Percentiles rank a stretch among this genome's conserved stretches.
phyloP scores from a whole-genome alignment of 192 early-diverging fungal species.

The Coemansia sp. region DNA sequence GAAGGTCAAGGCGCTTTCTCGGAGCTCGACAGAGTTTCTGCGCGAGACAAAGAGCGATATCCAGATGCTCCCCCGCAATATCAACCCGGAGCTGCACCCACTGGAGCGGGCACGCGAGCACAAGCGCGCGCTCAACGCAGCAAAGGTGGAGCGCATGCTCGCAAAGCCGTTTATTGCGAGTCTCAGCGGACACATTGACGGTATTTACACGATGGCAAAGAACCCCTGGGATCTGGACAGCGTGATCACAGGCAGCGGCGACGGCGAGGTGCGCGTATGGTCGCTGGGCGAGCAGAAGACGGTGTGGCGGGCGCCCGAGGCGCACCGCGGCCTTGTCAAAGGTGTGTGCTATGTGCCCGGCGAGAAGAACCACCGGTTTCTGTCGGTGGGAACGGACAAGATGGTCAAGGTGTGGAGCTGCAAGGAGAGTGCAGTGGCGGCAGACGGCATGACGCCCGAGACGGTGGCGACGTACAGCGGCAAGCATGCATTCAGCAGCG shows the following conservation, averaged over 20 bases:
- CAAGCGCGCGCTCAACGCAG: slow-evolving; percentile 88
- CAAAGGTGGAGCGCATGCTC: slow-evolving; percentile 93
- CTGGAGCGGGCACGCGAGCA: slow-evolving; percentile 96
- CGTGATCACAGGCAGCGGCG: slow-evolving; percentile 86
- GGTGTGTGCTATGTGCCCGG: slow-evolving; percentile 74
- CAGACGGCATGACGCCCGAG: slow-evolving; percentile 30
- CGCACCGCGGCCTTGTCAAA: slow-evolving; percentile 83
- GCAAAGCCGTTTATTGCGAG: slow-evolving; percentile 95
- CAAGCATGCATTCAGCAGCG: slow-evolving; percentile 73
- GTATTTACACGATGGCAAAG: slow-evolving; percentile 93
- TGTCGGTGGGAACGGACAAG: slow-evolving; percentile 94
- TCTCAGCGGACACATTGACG: slow-evolving; percentile 88
- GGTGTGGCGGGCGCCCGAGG: slow-evolving; percentile 65
- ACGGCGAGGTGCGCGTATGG: slow-evolving; percentile 96
- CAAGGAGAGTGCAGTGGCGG: slow-evolving; percentile 33
- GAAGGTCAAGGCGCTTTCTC: slow-evolving; percentile 95
- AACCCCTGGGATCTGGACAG: slow-evolving; percentile 83
- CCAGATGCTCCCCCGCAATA: slow-evolving; percentile 82
- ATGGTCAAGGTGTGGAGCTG: slow-evolving; percentile 91
- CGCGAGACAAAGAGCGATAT: slow-evolving; percentile 85
- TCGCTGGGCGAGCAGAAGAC: slow-evolving; percentile 72
- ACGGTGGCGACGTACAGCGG: slow-evolving; percentile 77
- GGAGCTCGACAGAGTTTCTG: slow-evolving; percentile 70
- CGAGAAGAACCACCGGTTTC: slow-evolving; percentile 59
- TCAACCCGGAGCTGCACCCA: slow-evolving; percentile 86